phyloP scores from a whole-genome alignment of 2,329 filamentous ascomycete species.

The Aureobasidium uvarum region DNA sequence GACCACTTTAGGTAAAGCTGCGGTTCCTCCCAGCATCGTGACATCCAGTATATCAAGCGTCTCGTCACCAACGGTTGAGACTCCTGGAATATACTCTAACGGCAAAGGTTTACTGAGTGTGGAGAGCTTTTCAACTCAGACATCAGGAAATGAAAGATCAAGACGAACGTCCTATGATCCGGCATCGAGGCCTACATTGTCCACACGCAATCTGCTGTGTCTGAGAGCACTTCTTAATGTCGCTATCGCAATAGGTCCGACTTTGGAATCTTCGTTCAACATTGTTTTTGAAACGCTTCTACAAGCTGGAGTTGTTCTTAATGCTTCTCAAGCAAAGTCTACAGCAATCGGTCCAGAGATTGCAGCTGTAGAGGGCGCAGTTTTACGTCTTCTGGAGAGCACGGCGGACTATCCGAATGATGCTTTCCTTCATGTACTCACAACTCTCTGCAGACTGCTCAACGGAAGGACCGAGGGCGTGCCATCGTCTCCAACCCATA shows the following conservation, averaged over 20 bases:
- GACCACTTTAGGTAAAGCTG: conserved; percentile 88
- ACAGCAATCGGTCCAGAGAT: conserved; percentile 67
- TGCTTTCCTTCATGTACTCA: conserved; percentile 73
- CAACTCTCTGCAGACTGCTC: conserved; percentile 71
- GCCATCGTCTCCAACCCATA: conserved; percentile 32
- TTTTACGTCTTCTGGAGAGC: conserved; percentile 82
- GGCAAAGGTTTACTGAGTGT: conserved; percentile 71
- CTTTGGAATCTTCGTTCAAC: conserved; percentile 78
- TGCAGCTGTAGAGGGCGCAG: conserved; percentile 82
- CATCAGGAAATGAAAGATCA: conserved; percentile 56
- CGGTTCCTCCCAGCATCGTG: conserved; percentile 74
- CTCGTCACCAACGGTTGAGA: conserved; percentile 47
- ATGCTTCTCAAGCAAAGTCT: conserved; percentile 40
- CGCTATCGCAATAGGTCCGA: conserved; percentile 90
- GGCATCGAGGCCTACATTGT: conserved; percentile 58
- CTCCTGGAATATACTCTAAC: conserved; percentile 63
- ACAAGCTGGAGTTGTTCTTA: conserved; percentile 84
- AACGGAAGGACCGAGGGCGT: conserved; percentile 31
- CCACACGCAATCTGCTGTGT: conserved; percentile 86
- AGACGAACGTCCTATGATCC: conserved; percentile 56
- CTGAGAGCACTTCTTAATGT: conserved; percentile 89
- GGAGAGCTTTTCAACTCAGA: conserved; percentile 64
- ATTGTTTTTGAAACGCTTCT: conserved; percentile 91
- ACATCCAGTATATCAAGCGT: conserved; percentile 40
- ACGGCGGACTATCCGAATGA: conserved; percentile 85